Conservation (phyloP, 2,329 filamentous ascomycete genomes). For the Botrytis fabae region DNA sequence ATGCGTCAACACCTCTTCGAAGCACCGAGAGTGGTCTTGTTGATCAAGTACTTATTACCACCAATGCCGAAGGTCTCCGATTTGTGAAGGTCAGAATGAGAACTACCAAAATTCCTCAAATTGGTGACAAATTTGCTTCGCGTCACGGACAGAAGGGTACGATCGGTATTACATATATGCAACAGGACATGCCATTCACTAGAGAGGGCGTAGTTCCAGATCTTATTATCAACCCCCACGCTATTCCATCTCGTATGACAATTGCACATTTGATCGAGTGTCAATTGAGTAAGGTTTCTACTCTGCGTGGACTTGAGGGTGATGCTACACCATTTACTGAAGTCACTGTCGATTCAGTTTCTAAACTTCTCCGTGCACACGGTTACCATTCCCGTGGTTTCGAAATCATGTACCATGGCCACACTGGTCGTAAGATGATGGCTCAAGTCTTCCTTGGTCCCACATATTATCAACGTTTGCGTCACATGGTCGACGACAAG, state of each 20-base stretch:
- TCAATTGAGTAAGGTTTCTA: constrained; percentile 92
- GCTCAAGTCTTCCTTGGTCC: constrained; percentile 96
- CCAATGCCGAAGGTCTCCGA: constrained; percentile 88
- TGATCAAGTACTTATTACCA: constrained; percentile 89
- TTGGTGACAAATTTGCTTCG: constrained; percentile 98
- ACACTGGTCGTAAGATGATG: constrained; percentile 90
- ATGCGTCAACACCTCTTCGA: constrained; percentile 90
- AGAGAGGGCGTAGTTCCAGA: constrained; percentile 89
- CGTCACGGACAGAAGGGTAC: constrained; percentile 99
- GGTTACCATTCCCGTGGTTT: constrained; percentile 97
- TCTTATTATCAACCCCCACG: constrained; percentile 98
- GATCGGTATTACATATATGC: constrained; percentile 95
- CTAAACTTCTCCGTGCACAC: constrained; percentile 78
- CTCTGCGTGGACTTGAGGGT: constrained; percentile 90
- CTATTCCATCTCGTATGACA: constrained; percentile 99
- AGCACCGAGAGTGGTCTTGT: constrained; percentile 97
- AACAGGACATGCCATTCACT: constrained; percentile 99
- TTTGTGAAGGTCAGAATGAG: constrained; percentile 98
- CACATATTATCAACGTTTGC: constrained; percentile 97
- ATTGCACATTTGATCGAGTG: constrained; percentile 99
- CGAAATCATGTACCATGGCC: constrained; percentile 98
- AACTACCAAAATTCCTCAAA: constrained; percentile 97
- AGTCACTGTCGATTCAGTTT: constrained; percentile 93
- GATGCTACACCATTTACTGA: constrained; percentile 98
- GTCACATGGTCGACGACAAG: constrained; percentile 99